phyloP scores from a whole-genome alignment of 176 grass and related monocot genomes.

The Paspalum vaginatum region DNA sequence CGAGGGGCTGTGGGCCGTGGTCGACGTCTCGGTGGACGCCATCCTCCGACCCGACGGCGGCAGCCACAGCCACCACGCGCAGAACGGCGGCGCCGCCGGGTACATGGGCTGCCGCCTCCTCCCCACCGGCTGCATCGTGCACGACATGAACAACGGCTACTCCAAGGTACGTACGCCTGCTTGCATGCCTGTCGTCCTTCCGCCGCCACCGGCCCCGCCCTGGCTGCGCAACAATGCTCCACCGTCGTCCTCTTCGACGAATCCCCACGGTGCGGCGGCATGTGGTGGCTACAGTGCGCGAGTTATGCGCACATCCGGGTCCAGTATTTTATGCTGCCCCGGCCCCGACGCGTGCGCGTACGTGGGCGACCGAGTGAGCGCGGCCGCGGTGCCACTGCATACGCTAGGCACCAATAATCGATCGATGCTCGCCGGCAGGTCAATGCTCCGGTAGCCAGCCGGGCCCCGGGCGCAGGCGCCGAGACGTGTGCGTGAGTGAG shows the following conservation, averaged over 20 bases:
- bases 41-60: constrained; percentile 26
- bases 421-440: constrained; percentile 20
- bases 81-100: constrained; percentile 24
- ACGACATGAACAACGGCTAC: constrained; percentile 76
- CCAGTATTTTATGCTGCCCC: constrained; percentile 52
- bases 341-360: background rate
- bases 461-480: background rate
- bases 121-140: constrained; percentile 69
- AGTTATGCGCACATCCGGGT: constrained; percentile 25
- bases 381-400: too few species aligned
- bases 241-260: background rate
- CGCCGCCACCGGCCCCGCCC: too few species aligned
- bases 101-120: constrained; percentile 68
- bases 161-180: constrained; percentile 71
- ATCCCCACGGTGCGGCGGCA: constrained; percentile 40
- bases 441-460: constrained; percentile 27
- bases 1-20: constrained; percentile 79
- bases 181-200: too few species aligned
- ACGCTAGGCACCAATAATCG: background rate
- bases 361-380: background rate
- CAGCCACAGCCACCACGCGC: background rate
- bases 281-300: constrained; percentile 38
- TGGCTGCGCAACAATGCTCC: background rate
- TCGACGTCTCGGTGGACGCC: constrained; percentile 82
- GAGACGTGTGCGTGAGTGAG: constrained; percentile 11